These are phyloP conservation scores for Auricularia cornea DNA, from an alignment of 768 basidiomycete species.

Conservation along the genomic window DNA sequence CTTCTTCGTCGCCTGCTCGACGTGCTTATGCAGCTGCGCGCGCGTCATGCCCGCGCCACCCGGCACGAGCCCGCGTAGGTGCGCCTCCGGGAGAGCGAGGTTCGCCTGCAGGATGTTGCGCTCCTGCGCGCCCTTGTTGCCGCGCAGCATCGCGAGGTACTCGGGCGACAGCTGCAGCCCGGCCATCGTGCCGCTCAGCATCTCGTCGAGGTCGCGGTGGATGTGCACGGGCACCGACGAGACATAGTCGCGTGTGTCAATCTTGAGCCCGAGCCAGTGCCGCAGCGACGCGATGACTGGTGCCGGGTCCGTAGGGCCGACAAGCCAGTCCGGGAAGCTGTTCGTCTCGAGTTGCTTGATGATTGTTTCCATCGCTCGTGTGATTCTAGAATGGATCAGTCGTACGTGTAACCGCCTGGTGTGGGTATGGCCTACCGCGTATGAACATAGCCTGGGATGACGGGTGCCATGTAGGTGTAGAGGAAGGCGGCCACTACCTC, in stretches of 20 bases:
- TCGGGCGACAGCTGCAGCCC: background rate
- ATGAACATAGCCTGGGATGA: slow-evolving; percentile 17
- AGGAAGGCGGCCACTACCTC: slow-evolving; percentile 20
- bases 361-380: background rate
- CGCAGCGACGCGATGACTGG: background rate
- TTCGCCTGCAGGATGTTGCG: background rate
- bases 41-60: background rate
- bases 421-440: slow-evolving; percentile 9
- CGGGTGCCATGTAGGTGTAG: slow-evolving; percentile 16
- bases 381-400: background rate
- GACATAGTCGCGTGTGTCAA: background rate
- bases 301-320: background rate
- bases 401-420: background rate
- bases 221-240: background rate
- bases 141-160: background rate
- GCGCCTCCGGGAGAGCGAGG: background rate
- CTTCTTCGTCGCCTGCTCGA: background rate
- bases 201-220: background rate
- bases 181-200: background rate
- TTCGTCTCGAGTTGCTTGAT: background rate
- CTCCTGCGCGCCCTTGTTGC: background rate
- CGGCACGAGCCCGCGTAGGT: background rate
- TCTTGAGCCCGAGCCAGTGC: background rate
- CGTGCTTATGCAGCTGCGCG: background rate
- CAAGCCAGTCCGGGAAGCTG: background rate